phyloP scores from a whole-genome alignment of 306 rosid genomes.

The Inga laurina region DNA sequence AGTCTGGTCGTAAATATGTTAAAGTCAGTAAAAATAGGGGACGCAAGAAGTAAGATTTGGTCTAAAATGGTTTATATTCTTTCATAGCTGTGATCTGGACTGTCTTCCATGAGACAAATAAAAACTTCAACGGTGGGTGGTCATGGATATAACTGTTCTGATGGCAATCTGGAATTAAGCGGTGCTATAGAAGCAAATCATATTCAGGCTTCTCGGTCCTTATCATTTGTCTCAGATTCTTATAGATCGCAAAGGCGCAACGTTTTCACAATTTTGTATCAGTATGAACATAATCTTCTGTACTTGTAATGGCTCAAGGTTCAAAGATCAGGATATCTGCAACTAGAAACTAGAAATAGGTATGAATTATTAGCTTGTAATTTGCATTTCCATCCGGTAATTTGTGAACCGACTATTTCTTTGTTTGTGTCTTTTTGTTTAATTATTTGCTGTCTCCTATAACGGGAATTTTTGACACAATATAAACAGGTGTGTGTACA shows the following conservation, averaged over 20 bases:
- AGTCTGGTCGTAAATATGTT: constrained; percentile 56
- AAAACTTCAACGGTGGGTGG: constrained; percentile 22
- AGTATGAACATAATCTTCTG: constrained; percentile 46
- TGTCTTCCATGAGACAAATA: constrained; percentile 21
- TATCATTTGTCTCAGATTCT: constrained; percentile 25
- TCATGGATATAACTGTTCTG: constrained; percentile 26
- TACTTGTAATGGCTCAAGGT: constrained; percentile 44
- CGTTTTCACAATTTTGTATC: constrained; percentile 63
- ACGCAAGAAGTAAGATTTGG: constrained; percentile 61
- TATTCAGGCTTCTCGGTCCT: constrained; percentile 12
- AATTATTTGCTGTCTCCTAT: background rate
- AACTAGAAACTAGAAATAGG: constrained; percentile 36
- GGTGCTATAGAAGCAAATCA: constrained; percentile 35
- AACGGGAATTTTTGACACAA: background rate
- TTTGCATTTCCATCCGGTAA: constrained; percentile 14
- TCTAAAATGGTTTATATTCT: constrained; percentile 28
- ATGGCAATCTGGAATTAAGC: constrained; percentile 31
- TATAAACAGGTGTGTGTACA: background rate
- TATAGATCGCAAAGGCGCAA: constrained; percentile 32
- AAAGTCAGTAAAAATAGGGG: constrained; percentile 46
- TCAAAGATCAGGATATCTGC: constrained; percentile 42
- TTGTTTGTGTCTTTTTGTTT: background rate
- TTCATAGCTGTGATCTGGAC: constrained; percentile 17
- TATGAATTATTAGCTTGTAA: constrained; percentile 37
- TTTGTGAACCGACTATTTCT: constrained; percentile 23